These are phyloP conservation scores for Volvariella volvacea DNA, from an alignment of 1,284 basidiomycete genomes.

Conservation along the genomic window DNA sequence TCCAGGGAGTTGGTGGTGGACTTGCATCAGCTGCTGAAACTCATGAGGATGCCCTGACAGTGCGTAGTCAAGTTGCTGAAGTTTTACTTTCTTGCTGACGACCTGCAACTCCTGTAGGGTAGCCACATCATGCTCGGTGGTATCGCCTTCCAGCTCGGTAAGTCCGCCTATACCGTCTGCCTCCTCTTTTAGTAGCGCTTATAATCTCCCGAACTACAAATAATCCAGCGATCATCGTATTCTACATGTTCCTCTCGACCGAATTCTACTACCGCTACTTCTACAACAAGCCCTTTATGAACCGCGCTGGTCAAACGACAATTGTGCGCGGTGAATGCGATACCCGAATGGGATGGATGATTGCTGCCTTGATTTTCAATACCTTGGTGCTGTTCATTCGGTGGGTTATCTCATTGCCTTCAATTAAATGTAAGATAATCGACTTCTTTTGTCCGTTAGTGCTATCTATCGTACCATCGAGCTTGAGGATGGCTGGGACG, in stretches of 20 bases:
- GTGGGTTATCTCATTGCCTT: conserved; percentile 14
- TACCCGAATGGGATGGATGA: conserved; percentile 17
- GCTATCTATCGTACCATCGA: conserved; percentile 34
- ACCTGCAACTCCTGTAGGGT: conserved; percentile 19
- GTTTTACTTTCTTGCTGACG: background rate
- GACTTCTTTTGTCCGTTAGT: conserved; percentile 11
- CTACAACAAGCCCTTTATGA: conserved; percentile 17
- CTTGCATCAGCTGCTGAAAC: conserved; percentile 29
- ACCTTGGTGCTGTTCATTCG: conserved; percentile 30
- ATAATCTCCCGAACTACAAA: background rate
- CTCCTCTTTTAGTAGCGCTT: background rate
- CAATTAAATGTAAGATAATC: too few species aligned
- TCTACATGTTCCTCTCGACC: conserved; percentile 24
- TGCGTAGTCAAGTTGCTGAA: background rate
- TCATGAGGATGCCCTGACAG: conserved; percentile 15
- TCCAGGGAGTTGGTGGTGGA: conserved; percentile 51
- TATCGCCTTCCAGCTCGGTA: conserved; percentile 29
- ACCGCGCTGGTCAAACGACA: background rate
- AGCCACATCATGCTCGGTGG: conserved; percentile 46
- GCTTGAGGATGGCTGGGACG: conserved; percentile 28
- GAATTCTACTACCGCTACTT: conserved; percentile 32
- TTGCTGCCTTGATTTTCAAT: conserved; percentile 23
- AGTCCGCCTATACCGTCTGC: conserved; percentile 6
- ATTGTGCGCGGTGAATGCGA: background rate
- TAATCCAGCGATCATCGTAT: conserved; percentile 31